Evolutionary conservation across 78 protist genomes (phyloP).

Genomic region (Trichosphaerium sp.): DNA sequence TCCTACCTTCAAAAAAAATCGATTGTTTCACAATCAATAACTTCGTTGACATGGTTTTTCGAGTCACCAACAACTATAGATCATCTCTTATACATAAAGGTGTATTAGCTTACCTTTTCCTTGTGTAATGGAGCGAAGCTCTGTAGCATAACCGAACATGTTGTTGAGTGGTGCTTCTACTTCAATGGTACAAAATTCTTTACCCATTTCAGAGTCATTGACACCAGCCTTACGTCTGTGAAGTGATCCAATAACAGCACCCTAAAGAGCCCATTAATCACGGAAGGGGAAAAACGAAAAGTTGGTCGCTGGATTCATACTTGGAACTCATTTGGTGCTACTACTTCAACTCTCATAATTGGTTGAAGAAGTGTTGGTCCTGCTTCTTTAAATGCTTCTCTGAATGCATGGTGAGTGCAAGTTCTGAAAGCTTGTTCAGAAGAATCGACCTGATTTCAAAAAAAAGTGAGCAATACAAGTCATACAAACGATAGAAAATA

Average conservation of each 20-base stretch:
- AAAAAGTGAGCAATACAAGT: too few relatives aligned
- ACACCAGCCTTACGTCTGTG: conserved; percentile 62
- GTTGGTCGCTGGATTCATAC: too few relatives aligned
- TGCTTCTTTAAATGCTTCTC: conserved; percentile 37
- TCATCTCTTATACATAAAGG: too few relatives aligned
- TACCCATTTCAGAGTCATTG: conserved; percentile 10
- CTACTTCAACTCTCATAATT: conserved; percentile 76
- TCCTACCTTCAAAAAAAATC: too few relatives aligned
- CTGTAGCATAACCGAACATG: conserved; percentile 92
- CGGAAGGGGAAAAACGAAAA: too few relatives aligned
- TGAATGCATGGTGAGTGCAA: conserved; percentile 61
- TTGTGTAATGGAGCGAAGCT: conserved; percentile 79
- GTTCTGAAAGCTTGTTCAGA: conserved; percentile 80
- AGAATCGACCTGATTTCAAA: conserved; percentile 89
- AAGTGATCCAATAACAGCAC: conserved; percentile 50
- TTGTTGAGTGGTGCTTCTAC: conserved; percentile 74
- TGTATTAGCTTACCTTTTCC: conserved; percentile 68
- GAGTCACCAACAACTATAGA: too few relatives aligned
- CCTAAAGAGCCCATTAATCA: background rate
- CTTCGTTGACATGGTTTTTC: too few relatives aligned
- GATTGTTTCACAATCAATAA: too few relatives aligned
- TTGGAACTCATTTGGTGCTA: conserved; percentile 76
- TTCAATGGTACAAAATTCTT: conserved; percentile 25
- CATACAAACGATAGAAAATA: too few relatives aligned
- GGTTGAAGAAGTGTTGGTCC: conserved; percentile 78